Evolutionary conservation across 495 filamentous ascomycete species (phyloP).

Genomic region (Trichoderma erinaceum): DNA sequence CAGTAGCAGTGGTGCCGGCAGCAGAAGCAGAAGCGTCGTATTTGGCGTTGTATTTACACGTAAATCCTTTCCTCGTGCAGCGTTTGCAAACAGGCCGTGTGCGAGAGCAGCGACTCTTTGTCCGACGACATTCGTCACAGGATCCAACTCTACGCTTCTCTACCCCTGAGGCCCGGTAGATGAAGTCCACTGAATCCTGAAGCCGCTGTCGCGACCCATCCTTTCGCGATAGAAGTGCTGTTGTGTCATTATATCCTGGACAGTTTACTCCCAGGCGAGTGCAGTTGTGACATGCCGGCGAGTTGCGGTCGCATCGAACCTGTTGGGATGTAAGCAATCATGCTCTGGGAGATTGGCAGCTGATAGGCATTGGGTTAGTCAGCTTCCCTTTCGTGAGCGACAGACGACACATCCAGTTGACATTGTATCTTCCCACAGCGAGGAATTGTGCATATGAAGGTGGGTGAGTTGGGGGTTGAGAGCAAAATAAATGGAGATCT

Average conservation of each 20-base stretch:
- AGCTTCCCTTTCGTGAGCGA: constrained; percentile 8
- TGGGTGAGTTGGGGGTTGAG: constrained; percentile 7
- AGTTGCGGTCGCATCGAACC: constrained; percentile 5
- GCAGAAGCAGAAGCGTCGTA: background rate
- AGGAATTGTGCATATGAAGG: background rate
- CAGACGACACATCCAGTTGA: constrained; percentile 10
- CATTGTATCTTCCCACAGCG: background rate
- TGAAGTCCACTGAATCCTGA: background rate
- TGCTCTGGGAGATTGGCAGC: background rate
- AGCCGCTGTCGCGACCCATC: background rate
- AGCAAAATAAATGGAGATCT: constrained; percentile 2
- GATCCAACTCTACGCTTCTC: constrained; percentile 22
- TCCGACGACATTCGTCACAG: constrained; percentile 30
- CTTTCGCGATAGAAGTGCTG: background rate
- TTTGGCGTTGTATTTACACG: constrained; percentile 27
- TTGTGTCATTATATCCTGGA: background rate
- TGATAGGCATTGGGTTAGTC: background rate
- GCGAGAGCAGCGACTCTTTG: constrained; percentile 32
- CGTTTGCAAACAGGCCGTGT: constrained; percentile 28
- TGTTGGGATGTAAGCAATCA: background rate
- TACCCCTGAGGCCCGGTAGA: constrained; percentile 14
- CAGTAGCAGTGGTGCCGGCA: background rate
- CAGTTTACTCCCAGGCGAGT: background rate
- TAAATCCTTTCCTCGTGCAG: constrained; percentile 24
- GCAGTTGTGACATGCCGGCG: background rate